Conservation (phyloP, 1,284 basidiomycete species). For the Leccinum glutinopallens region DNA sequence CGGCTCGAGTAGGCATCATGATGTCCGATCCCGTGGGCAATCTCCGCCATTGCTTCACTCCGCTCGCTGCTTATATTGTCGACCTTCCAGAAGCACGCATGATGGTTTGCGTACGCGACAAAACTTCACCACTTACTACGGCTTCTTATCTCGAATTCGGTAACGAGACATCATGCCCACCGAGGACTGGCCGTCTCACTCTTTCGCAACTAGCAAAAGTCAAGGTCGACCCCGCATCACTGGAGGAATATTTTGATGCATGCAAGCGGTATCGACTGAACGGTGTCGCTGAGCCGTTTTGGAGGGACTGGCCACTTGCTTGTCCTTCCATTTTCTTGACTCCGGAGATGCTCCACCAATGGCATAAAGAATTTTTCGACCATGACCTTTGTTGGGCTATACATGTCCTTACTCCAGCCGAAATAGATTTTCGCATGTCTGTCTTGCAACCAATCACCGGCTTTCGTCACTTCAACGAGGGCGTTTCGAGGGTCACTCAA, state of each 20-base stretch:
- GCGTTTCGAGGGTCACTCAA: background rate
- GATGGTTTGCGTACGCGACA: background rate
- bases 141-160: background rate
- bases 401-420: background rate
- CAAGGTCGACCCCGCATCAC: background rate
- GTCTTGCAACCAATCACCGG: background rate
- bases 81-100: background rate
- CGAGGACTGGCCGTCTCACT: background rate
- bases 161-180: background rate
- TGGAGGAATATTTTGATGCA: background rate
- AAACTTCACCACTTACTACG: background rate
- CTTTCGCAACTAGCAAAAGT: background rate
- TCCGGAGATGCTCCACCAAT: background rate
- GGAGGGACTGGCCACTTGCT: background rate
- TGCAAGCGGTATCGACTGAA: background rate
- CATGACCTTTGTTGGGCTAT: constrained; percentile 1
- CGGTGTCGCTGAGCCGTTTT: background rate
- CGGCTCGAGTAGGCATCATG: background rate
- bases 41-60: background rate
- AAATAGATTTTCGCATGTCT: background rate
- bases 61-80: background rate
- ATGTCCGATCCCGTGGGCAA: background rate
- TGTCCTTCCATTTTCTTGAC: background rate
- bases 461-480: background rate
- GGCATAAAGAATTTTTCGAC: background rate